These are phyloP conservation scores for Podospora tetraspora DNA, from an alignment of 495 filamentous ascomycete genomes.

Conservation along the genomic window DNA sequence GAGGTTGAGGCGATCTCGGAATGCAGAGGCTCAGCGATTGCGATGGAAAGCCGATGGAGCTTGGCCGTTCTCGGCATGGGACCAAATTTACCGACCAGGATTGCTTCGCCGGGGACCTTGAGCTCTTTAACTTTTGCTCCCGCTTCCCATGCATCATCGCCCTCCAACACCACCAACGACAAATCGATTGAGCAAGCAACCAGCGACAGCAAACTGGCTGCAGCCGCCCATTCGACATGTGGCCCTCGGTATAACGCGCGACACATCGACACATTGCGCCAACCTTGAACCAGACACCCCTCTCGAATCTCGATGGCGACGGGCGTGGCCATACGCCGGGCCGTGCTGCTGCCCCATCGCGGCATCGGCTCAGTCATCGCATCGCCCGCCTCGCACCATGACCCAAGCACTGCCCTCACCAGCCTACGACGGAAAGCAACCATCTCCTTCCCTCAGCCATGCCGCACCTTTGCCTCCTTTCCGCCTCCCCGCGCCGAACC, in stretches of 20 bases:
- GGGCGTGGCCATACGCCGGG: conserved; percentile 34
- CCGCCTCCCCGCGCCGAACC: neutral
- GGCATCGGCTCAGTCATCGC: conserved; percentile 12
- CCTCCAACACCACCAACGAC: neutral
- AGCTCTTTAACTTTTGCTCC: conserved; percentile 1
- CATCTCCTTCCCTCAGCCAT: neutral
- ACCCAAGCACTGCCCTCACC: neutral
- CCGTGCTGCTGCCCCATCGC: conserved; percentile 34
- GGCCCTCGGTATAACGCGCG: conserved; percentile 1
- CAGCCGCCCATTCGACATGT: conserved; percentile 23
- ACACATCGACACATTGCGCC: conserved; percentile 16
- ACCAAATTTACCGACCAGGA: conserved; percentile 10
- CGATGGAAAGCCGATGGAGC: neutral
- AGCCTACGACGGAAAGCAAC: neutral
- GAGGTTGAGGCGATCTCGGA: conserved; percentile 7
- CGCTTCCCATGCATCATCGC: neutral
- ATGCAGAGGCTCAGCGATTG: neutral
- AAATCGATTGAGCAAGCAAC: neutral
- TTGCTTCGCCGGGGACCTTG: conserved; percentile 3
- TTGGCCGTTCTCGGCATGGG: conserved; percentile 7
- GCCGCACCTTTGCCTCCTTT: neutral
- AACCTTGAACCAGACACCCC: conserved; percentile 1
- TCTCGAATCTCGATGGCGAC: conserved; percentile 27
- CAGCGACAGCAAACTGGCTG: neutral
- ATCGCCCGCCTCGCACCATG: neutral